These are phyloP conservation scores for Hanseniaspora sp. DNA, from an alignment of 1,139 yeast genomes.

Conservation along the genomic window DNA sequence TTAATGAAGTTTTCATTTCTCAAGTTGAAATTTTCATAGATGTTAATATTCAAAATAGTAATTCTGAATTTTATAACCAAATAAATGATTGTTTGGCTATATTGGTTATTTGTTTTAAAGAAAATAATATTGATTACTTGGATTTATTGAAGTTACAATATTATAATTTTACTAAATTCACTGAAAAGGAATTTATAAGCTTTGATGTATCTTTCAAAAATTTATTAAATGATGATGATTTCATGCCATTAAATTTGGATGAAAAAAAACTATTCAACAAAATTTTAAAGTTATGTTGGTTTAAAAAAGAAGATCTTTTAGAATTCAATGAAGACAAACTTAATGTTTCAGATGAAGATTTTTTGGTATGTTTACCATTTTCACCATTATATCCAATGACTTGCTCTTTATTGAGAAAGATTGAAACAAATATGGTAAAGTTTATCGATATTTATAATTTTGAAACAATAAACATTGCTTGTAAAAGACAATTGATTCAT, in stretches of 20 bases:
- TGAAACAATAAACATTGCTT: conserved; percentile 37
- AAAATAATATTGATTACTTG: conserved; percentile 49
- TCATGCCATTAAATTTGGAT: conserved; percentile 71
- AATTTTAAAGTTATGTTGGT: conserved; percentile 60
- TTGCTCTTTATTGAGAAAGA: conserved; percentile 61
- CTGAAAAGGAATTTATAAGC: conserved; percentile 27
- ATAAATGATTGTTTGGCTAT: conserved; percentile 56
- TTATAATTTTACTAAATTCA: conserved; percentile 28
- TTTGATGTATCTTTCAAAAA: conserved; percentile 54
- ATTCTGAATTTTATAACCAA: conserved; percentile 33
- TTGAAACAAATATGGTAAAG: conserved; percentile 48
- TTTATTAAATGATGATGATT: conserved; percentile 67
- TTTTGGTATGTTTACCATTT: conserved; percentile 77
- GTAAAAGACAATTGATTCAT: conserved; percentile 22
- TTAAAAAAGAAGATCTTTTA: conserved; percentile 40
- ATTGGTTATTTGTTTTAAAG: conserved; percentile 68
- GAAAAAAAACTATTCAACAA: conserved; percentile 50
- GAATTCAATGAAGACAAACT: conserved; percentile 31
- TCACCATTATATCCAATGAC: conserved; percentile 80
- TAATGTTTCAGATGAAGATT: conserved; percentile 24
- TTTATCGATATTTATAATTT: conserved; percentile 51
- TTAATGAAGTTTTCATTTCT: conserved; percentile 49
- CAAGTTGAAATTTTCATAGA: conserved; percentile 33
- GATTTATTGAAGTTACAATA: conserved; percentile 33
- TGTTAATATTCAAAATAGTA: conserved; percentile 24